Evolutionary conservation across 192 early-diverging fungal species (phyloP), one percentile per base, ranked within the genome.

Genomic region (Bifiguratus adelaidae): DNA sequence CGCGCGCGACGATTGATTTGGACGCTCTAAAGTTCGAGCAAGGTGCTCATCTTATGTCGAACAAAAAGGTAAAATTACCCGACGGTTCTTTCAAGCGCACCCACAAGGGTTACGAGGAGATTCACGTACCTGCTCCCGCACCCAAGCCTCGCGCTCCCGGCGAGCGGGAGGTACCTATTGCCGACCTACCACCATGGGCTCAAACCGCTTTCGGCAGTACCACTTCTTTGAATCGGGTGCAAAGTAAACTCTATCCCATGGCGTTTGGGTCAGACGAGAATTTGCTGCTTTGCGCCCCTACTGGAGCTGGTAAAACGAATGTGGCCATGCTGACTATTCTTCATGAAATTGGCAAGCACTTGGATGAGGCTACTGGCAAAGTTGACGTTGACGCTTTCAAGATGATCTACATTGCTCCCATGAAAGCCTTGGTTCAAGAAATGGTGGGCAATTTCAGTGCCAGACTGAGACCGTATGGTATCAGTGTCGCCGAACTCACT

Each of bases 401-500:
- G 68, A 92, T 98, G 60, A 88, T 98, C 30, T 98, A 98, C 67
- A 83, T 98, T 66, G 95, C 95, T 9, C 95, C 95, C 12, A 98
- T 98, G 95, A 98, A 98, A 56, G 95, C 95, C 6, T 70, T 98
- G 44, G 95, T 97, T n/a, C 82, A 87, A 33, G 95, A 98, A 77
- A 89, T 98, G 86, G 92, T 94, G 6, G 84, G 81, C 15, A 92
- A 91, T 55, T 95, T 98, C 58, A 59, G 68, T 15, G 55, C 50
- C 25, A 78, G 93, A 16, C 66, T 98, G 18, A 63, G 72, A 37
- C 66, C 74, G 12, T 86, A 82, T 55, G 90, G 90, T 9, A 66
- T 98, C 20, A 83, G 72, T 24, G 93, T 98, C n/a, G 85, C 90
- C 5, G 95, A 98, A 71, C 73, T 98, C 38, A 97, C 93, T 15